Percentiles rank a stretch among this genome's conserved stretches.
Conservation (phyloP, 1,139 yeast genomes). For the Saccharomyces hybrid region DNA sequence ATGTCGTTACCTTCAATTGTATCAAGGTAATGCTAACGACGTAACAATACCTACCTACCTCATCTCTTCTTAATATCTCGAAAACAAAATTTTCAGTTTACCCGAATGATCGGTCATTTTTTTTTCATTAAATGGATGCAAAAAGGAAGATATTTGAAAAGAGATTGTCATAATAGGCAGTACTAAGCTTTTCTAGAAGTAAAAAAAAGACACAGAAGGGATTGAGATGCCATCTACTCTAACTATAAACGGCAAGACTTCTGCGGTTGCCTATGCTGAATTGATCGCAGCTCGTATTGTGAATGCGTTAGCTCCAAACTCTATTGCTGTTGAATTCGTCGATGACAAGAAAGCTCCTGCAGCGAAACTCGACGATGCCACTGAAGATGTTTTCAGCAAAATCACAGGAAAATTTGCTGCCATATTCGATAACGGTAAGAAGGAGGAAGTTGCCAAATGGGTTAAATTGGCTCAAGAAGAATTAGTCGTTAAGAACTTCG, state of each 20-base stretch:
- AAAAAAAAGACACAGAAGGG: neutral
- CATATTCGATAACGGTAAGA: slow-evolving; percentile 38
- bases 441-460: slow-evolving; percentile 37
- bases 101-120: neutral
- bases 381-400: slow-evolving; percentile 39
- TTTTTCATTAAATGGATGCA: neutral
- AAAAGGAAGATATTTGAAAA: neutral
- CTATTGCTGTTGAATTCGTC: slow-evolving; percentile 56
- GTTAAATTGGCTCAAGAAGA: slow-evolving; percentile 29
- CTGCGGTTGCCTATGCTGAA: slow-evolving; percentile 70
- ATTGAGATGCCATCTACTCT: slow-evolving; percentile 33
- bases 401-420: slow-evolving; percentile 42
- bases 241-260: slow-evolving; percentile 80
- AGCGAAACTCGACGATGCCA: slow-evolving; percentile 31
- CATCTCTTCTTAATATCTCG: neutral
- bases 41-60: neutral
- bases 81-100: neutral
- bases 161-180: neutral
- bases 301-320: slow-evolving; percentile 45
- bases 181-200: neutral
- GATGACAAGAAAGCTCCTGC: slow-evolving; percentile 52
- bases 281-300: slow-evolving; percentile 71
- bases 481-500: slow-evolving; percentile 77
- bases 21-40: neutral
- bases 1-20: neutral